Evolutionary conservation across 192 early-diverging fungal species (phyloP).

Genomic region (Podila horticola): DNA sequence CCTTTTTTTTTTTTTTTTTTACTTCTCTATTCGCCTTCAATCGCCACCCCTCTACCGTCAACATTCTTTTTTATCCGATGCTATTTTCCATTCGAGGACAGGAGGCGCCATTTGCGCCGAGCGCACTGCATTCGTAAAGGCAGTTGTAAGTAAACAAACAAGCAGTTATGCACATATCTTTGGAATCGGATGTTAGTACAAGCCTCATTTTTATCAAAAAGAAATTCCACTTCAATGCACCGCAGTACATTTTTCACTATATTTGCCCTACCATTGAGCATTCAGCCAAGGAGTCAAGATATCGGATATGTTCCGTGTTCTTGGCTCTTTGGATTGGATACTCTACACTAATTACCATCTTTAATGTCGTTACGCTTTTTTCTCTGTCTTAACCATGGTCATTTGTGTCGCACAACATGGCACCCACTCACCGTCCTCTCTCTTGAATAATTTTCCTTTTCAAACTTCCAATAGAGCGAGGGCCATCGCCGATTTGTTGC

Average conservation of each 20-base stretch:
- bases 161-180: no score
- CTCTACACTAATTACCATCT: no score
- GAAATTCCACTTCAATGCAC: no score
- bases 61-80: background rate
- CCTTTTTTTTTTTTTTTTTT: background rate
- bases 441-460: background rate
- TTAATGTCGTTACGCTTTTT: no score
- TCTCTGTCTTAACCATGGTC: background rate
- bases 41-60: background rate
- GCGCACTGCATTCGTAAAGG: conserved; percentile 89
- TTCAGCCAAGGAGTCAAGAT: no score
- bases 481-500: conserved; percentile 80
- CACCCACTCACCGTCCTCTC: background rate
- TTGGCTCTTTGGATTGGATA: no score
- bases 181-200: no score
- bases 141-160: conserved; percentile 68
- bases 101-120: conserved; percentile 90
- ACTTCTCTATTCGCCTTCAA: background rate
- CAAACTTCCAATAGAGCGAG: conserved; percentile 55
- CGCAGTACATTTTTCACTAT: no score
- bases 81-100: conserved; percentile 10
- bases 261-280: no score
- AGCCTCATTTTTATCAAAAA: no score
- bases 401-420: background rate
- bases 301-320: no score